A percentile compares a stretch with the other conserved stretches of the same genome.
These are phyloP conservation scores for Skeletonema tropicum DNA, from an alignment of 108 stramenopile species.

Conservation along the genomic window DNA sequence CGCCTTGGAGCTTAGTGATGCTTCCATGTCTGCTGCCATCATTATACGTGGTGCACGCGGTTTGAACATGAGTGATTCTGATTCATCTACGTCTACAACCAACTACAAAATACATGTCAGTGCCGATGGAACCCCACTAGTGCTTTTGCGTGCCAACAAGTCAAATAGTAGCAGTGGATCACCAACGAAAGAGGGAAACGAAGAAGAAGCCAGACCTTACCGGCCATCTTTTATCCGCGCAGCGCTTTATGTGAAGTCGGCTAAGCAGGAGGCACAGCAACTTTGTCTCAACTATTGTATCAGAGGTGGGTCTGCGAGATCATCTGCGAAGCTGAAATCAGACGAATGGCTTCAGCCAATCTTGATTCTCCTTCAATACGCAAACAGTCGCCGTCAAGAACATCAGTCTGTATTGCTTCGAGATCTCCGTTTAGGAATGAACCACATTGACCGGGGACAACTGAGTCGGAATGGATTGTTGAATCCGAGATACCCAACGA, in stretches of 20 bases:
- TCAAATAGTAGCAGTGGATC: background rate
- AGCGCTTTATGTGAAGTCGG: conserved; percentile 73
- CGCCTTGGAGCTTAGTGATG: conserved; percentile 80
- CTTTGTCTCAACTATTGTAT: conserved; percentile 74
- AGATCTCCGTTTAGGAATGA: conserved; percentile 82
- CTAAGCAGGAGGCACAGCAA: conserved; percentile 77
- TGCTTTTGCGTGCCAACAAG: conserved; percentile 28
- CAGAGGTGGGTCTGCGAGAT: conserved; percentile 74
- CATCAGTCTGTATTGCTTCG: conserved; percentile 67
- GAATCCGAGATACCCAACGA: conserved; percentile 75
- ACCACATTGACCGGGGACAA: conserved; percentile 82
- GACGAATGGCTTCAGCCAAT: conserved; percentile 75
- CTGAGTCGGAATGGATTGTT: conserved; percentile 80
- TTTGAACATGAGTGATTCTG: conserved; percentile 25
- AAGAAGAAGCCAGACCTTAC: conserved; percentile 75
- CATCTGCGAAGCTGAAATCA: conserved; percentile 72
- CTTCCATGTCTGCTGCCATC: conserved; percentile 66
- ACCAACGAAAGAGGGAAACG: conserved; percentile 11
- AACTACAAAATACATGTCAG: conserved; percentile 37
- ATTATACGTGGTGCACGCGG: conserved; percentile 56
- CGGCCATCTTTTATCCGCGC: conserved; percentile 80
- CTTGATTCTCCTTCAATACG: conserved; percentile 70
- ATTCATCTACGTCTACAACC: background rate
- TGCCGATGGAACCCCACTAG: conserved; percentile 42
- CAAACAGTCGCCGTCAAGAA: conserved; percentile 58